A percentile compares a stretch with the other conserved stretches of the same genome.
Evolutionary conservation across 2,329 filamentous ascomycete genomes (phyloP).

Genomic region (Aspergillus cejpii): DNA sequence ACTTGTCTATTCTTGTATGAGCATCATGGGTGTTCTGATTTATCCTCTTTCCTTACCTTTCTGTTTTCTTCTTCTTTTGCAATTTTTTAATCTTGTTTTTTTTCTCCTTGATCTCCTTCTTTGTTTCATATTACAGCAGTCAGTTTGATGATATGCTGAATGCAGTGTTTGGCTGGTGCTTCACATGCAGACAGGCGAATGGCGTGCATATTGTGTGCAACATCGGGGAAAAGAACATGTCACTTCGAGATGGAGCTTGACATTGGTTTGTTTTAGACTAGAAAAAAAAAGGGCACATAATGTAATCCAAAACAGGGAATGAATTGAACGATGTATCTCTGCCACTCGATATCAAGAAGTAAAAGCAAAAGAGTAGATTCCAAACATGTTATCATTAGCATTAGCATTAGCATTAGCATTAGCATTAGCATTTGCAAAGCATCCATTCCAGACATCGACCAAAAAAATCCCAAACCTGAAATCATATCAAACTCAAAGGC

Average conservation of each 20-base stretch:
- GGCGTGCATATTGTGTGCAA: neutral
- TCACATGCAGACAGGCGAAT: neutral
- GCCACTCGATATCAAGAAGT: neutral
- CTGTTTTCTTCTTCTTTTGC: conserved; percentile 10
- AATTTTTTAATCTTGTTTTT: neutral
- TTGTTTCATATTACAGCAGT: neutral
- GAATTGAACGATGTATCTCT: neutral
- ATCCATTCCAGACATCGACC: too few species aligned
- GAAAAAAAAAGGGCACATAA: neutral
- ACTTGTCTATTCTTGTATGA: conserved; percentile 23
- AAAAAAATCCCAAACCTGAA: too few species aligned
- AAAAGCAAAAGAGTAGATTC: too few species aligned
- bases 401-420: conserved; percentile 3
- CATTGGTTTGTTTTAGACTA: neutral
- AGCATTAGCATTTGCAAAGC: too few species aligned
- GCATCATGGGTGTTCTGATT: conserved; percentile 7
- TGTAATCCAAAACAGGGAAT: neutral
- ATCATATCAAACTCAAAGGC: conserved; percentile 1
- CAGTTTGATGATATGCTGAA: neutral
- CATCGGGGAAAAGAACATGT: neutral
- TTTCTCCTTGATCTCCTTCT: neutral
- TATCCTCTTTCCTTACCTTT: neutral
- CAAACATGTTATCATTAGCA: too few species aligned
- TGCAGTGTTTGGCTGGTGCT: too few species aligned
- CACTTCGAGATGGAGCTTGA: neutral